These are phyloP conservation scores for Trichoderma sp. DNA, from an alignment of 2,329 filamentous ascomycete species.

Conservation along the genomic window DNA sequence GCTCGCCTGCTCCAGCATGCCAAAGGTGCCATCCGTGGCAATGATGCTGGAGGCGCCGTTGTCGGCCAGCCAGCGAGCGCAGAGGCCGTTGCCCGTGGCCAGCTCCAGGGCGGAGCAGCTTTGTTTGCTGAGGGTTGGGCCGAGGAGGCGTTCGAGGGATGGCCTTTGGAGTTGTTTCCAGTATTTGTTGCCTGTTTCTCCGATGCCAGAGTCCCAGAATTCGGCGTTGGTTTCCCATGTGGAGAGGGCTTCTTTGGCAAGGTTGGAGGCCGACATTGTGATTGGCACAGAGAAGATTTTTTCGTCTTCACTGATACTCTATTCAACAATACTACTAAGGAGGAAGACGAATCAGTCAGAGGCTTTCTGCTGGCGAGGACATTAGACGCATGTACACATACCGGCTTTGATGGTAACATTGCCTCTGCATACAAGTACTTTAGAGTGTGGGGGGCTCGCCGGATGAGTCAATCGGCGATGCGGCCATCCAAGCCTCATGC, in stretches of 20 bases:
- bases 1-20: conserved; percentile 46
- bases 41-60: conserved; percentile 42
- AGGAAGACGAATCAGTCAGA: neutral
- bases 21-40: conserved; percentile 49
- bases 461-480: conserved; percentile 23
- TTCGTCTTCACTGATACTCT: no score
- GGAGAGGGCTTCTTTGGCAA: conserved; percentile 36
- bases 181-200: conserved; percentile 48
- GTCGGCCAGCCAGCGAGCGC: conserved; percentile 48
- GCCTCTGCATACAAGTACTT: no score
- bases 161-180: conserved; percentile 49
- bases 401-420: no score
- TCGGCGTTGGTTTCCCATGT: conserved; percentile 48
- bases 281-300: neutral
- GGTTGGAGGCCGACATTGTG: conserved; percentile 12
- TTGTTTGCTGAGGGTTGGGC: conserved; percentile 29
- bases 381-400: no score
- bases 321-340: neutral
- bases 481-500: neutral
- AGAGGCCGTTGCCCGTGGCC: conserved; percentile 54
- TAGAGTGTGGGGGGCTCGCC: neutral
- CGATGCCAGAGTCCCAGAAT: conserved; percentile 48
- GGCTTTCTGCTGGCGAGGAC: neutral
- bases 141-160: conserved; percentile 43
- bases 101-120: conserved; percentile 48